phyloP scores from a whole-genome alignment of 306 rosid species.

The Casuarina equisetifolia region DNA sequence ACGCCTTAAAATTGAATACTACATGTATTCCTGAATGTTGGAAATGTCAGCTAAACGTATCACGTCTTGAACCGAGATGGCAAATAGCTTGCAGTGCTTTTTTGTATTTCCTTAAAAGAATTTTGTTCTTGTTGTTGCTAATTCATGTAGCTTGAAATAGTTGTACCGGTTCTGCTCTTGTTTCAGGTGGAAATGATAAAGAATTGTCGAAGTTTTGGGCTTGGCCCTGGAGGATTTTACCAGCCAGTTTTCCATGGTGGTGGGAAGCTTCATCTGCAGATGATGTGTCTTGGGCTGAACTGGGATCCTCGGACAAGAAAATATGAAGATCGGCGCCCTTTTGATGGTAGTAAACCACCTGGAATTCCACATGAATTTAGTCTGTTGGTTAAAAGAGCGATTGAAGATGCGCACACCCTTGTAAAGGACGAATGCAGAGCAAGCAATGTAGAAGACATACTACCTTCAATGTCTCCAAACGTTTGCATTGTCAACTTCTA shows the following conservation, averaged over 20 bases:
- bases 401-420: constrained; percentile 43
- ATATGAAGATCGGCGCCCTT: constrained; percentile 32
- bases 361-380: constrained; percentile 42
- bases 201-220: constrained; percentile 47
- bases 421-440: constrained; percentile 22
- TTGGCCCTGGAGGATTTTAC: constrained; percentile 73
- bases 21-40: not conserved
- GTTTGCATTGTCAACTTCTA: constrained; percentile 72
- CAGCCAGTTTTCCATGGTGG: constrained; percentile 57
- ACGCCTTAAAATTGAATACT: not conserved
- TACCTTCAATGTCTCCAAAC: constrained; percentile 66
- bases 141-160: not conserved
- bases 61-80: not conserved
- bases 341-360: constrained; percentile 48
- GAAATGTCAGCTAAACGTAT: not conserved
- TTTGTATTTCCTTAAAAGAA: not conserved
- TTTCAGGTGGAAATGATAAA: constrained; percentile 51
- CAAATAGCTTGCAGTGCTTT: not conserved
- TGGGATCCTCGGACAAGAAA: constrained; percentile 70
- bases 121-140: not conserved
- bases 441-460: constrained; percentile 34
- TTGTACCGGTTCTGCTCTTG: not conserved
- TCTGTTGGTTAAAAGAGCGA: constrained; percentile 36
- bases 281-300: constrained; percentile 76
- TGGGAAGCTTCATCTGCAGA: constrained; percentile 55